Evolutionary conservation across 2,329 filamentous ascomycete genomes (phyloP).

Genomic region (Tolypocladium tundrense): DNA sequence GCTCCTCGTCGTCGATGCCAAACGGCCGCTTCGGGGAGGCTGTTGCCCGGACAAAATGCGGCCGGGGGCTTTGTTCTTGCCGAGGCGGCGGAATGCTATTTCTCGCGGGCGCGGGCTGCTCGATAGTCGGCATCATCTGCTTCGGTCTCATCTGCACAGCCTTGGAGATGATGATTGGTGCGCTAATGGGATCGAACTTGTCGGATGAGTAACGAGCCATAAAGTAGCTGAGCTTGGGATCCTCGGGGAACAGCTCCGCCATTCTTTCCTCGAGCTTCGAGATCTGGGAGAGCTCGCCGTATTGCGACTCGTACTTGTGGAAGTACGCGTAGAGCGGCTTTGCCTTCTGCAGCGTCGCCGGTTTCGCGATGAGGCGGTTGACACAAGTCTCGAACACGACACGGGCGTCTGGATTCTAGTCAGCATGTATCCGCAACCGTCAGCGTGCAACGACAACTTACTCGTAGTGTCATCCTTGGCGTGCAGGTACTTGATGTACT

Average conservation of each 20-base stretch:
- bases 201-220: slow-evolving; percentile 60
- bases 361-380: slow-evolving; percentile 67
- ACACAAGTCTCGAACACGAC: slow-evolving; percentile 95
- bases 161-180: slow-evolving; percentile 77
- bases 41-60: slow-evolving; percentile 34
- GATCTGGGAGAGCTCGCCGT: slow-evolving; percentile 85
- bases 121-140: slow-evolving; percentile 41
- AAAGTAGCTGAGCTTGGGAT: slow-evolving; percentile 68
- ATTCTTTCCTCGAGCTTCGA: slow-evolving; percentile 86
- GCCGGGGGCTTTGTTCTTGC: slow-evolving; percentile 34
- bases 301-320: slow-evolving; percentile 90
- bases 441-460: slow-evolving; percentile 37
- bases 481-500: slow-evolving; percentile 92
- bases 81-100: slow-evolving; percentile 31
- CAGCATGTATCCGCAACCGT: slow-evolving; percentile 5
- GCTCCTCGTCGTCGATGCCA: slow-evolving; percentile 60
- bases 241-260: slow-evolving; percentile 85
- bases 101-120: slow-evolving; percentile 34
- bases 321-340: slow-evolving; percentile 86
- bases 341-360: slow-evolving; percentile 62
- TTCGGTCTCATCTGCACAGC: slow-evolving; percentile 64
- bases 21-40: slow-evolving; percentile 54
- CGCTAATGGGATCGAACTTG: slow-evolving; percentile 70
- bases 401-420: slow-evolving; percentile 58
- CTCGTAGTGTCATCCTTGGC: slow-evolving; percentile 88